Percentiles rank a stretch among this genome's conserved stretches.
phyloP scores from a whole-genome alignment of 192 early-diverging fungal genomes.

The Coemansia sp. region DNA sequence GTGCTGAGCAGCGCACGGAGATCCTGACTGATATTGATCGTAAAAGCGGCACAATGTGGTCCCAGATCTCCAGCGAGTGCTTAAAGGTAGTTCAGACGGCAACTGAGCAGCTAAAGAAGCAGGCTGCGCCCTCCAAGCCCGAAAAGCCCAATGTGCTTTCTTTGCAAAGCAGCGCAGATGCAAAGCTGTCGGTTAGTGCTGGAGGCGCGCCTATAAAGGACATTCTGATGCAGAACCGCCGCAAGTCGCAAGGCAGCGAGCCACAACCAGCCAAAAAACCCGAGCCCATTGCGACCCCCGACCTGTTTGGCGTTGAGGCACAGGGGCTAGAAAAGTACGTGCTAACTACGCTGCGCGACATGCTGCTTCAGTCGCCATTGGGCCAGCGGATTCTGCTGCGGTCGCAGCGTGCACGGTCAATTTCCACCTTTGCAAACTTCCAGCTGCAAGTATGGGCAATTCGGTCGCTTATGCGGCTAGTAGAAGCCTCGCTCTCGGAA shows the following conservation, averaged over 20 bases:
- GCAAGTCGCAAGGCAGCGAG: background rate
- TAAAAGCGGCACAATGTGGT: slow-evolving; percentile 37
- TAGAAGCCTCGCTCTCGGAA: slow-evolving; percentile 42
- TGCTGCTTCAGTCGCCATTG: slow-evolving; percentile 32
- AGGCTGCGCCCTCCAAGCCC: slow-evolving; percentile 8
- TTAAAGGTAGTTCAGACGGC: slow-evolving; percentile 34
- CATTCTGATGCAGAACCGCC: slow-evolving; percentile 27
- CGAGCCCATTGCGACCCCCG: background rate
- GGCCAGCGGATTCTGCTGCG: slow-evolving; percentile 35
- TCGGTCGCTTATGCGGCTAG: slow-evolving; percentile 40
- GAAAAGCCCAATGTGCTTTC: slow-evolving; percentile 11
- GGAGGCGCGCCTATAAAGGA: slow-evolving; percentile 41
- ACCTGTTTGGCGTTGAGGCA: slow-evolving; percentile 44
- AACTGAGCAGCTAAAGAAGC: slow-evolving; percentile 24
- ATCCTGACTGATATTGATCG: slow-evolving; percentile 44
- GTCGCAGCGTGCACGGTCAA: slow-evolving; percentile 27
- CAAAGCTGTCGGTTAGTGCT: background rate
- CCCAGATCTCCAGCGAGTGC: slow-evolving; percentile 38
- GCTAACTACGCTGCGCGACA: slow-evolving; percentile 36
- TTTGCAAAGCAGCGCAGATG: background rate
- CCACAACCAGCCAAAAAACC: slow-evolving; percentile 1
- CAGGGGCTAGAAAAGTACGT: slow-evolving; percentile 53
- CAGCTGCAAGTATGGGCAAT: slow-evolving; percentile 52
- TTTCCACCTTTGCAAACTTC: slow-evolving; percentile 40
- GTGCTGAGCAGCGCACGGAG: slow-evolving; percentile 31